These are phyloP conservation scores for Xylaria bambusicola DNA, from an alignment of 495 filamentous ascomycete genomes.

Conservation along the genomic window DNA sequence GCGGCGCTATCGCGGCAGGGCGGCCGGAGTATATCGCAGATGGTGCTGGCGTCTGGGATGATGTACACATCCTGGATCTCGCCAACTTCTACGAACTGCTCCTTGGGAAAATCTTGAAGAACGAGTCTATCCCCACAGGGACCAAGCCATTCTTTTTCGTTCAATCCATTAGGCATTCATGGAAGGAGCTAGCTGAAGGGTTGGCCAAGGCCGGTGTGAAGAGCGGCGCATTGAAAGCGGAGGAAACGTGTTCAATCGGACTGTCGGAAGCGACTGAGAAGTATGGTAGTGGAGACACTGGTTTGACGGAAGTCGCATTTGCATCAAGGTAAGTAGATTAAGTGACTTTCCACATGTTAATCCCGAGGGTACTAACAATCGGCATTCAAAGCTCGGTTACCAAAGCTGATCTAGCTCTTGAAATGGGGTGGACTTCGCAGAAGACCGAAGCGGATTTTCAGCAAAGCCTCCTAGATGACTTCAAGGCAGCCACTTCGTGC, in stretches of 20 bases:
- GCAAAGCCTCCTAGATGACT: constrained; percentile 18
- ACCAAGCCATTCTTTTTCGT: not conserved
- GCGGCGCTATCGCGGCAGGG: not conserved
- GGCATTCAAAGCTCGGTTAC: constrained; percentile 18
- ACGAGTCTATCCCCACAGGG: not conserved
- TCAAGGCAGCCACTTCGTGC: not conserved
- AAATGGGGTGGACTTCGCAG: constrained; percentile 19
- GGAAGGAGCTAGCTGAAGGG: not conserved
- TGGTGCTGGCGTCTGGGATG: constrained; percentile 41
- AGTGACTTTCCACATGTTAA: no score
- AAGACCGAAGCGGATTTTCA: constrained; percentile 20
- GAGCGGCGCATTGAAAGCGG: not conserved
- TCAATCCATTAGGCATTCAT: not conserved
- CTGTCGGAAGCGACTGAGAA: not conserved
- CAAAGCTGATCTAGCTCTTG: constrained; percentile 3
- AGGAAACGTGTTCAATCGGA: not conserved
- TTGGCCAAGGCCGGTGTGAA: not conserved
- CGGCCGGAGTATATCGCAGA: constrained; percentile 35
- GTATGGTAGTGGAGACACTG: not conserved
- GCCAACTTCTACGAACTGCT: constrained; percentile 32
- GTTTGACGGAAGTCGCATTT: not conserved
- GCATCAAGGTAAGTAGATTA: no score
- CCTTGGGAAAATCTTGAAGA: not conserved
- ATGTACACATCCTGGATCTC: constrained; percentile 46
- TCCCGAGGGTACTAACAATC: no score